Conservation (phyloP, 169 alveolate species). For the Babesia ovis region DNA sequence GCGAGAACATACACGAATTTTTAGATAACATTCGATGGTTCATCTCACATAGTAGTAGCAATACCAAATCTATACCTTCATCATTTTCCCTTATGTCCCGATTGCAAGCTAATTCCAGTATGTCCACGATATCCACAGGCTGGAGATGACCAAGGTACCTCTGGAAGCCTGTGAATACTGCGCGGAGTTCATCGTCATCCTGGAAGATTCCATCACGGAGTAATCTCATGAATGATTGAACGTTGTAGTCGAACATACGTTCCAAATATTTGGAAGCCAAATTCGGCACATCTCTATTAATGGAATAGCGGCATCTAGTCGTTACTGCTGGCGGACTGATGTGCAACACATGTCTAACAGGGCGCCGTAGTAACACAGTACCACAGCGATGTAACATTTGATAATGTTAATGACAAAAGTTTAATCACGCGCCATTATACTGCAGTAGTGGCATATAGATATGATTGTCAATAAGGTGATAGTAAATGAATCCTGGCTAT, state of each 20-base stretch:
- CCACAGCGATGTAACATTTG: too few species aligned
- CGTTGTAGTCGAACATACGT: conserved; percentile 13
- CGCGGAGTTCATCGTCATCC: neutral
- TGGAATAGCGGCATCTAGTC: too few species aligned
- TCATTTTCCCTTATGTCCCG: conserved; percentile 41
- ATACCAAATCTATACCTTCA: conserved; percentile 26
- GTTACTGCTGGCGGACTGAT: too few species aligned
- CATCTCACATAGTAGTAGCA: conserved; percentile 43
- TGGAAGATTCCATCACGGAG: conserved; percentile 15
- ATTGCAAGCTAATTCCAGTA: conserved; percentile 13
- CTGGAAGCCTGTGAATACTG: conserved; percentile 39
- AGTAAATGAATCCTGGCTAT: too few species aligned
- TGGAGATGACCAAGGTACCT: conserved; percentile 25
- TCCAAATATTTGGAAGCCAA: too few species aligned
- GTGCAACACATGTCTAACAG: too few species aligned
- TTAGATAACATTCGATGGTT: conserved; percentile 10
- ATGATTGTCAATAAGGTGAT: too few species aligned
- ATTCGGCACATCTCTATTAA: too few species aligned
- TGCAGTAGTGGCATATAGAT: too few species aligned
- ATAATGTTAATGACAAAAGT: too few species aligned
- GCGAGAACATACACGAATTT: conserved; percentile 16
- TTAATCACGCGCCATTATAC: too few species aligned
- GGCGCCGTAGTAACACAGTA: too few species aligned
- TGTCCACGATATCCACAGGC: conserved; percentile 31
- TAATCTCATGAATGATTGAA: neutral